These are phyloP conservation scores for Huntiella abstrusa DNA, from an alignment of 2,329 filamentous ascomycete species.

Conservation along the genomic window DNA sequence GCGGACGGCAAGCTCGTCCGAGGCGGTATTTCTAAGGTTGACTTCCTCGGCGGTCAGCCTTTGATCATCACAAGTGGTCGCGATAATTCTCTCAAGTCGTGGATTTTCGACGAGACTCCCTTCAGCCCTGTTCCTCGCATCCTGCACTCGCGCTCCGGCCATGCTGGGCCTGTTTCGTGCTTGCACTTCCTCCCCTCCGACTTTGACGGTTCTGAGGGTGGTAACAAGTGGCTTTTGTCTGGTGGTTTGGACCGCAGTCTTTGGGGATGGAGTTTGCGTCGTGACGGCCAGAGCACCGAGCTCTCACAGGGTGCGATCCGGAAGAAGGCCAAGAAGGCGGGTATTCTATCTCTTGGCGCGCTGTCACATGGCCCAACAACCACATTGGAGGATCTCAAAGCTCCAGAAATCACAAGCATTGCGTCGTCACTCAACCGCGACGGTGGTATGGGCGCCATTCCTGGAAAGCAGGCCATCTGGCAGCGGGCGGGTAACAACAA, in stretches of 20 bases:
- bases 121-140: slow-evolving; percentile 75
- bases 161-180: slow-evolving; percentile 68
- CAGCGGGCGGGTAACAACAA: slow-evolving; percentile 25
- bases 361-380: slow-evolving; percentile 41
- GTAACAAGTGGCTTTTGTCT: slow-evolving; percentile 87
- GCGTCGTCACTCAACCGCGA: slow-evolving; percentile 86
- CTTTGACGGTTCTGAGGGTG: slow-evolving; percentile 73
- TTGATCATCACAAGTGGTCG: slow-evolving; percentile 77
- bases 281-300: slow-evolving; percentile 85
- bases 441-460: slow-evolving; percentile 74
- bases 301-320: slow-evolving; percentile 78
- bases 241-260: slow-evolving; percentile 77
- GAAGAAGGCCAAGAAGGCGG: slow-evolving; percentile 75
- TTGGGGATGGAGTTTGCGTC: slow-evolving; percentile 90
- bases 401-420: slow-evolving; percentile 78
- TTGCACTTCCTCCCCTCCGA: slow-evolving; percentile 73
- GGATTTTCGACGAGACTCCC: slow-evolving; percentile 87
- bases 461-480: slow-evolving; percentile 66
- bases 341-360: slow-evolving; percentile 42
- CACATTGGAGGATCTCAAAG: slow-evolving; percentile 60
- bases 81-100: slow-evolving; percentile 86
- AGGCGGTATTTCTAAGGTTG: slow-evolving; percentile 68
- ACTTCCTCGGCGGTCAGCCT: slow-evolving; percentile 78
- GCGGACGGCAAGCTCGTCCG: slow-evolving; percentile 34
- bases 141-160: slow-evolving; percentile 70